Conservation (phyloP, 2,329 filamentous ascomycete species). For the Colletotrichum filicis region DNA sequence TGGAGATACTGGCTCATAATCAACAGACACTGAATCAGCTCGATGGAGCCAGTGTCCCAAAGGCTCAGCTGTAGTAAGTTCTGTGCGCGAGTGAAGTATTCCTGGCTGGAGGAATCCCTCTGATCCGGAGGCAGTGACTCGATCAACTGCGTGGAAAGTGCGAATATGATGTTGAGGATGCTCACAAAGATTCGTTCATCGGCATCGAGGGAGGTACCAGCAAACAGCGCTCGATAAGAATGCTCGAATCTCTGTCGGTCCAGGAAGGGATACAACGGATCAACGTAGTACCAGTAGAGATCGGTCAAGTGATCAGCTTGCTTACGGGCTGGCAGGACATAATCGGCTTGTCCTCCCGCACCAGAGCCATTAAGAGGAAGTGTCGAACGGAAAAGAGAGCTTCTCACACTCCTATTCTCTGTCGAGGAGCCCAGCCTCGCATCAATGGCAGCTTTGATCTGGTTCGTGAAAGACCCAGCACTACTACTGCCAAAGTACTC, state of each 20-base stretch:
- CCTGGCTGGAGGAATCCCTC: slow-evolving; percentile 51
- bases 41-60: slow-evolving; percentile 55
- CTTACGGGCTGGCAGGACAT: slow-evolving; percentile 56
- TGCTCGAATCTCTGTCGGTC: slow-evolving; percentile 49
- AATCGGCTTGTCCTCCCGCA: slow-evolving; percentile 37
- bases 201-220: slow-evolving; percentile 46
- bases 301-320: slow-evolving; percentile 57
- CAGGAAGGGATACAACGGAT: slow-evolving; percentile 58
- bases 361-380: slow-evolving; percentile 19
- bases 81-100: slow-evolving; percentile 55
- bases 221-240: slow-evolving; percentile 54
- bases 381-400: slow-evolving; percentile 37
- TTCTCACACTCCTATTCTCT: neutral
- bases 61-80: slow-evolving; percentile 53
- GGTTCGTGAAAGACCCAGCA: slow-evolving; percentile 57
- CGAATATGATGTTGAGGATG: slow-evolving; percentile 58
- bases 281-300: slow-evolving; percentile 58
- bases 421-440: slow-evolving; percentile 37
- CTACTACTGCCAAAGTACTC: slow-evolving; percentile 60
- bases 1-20: slow-evolving; percentile 61
- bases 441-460: slow-evolving; percentile 57
- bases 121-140: slow-evolving; percentile 52
- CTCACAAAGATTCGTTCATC: slow-evolving; percentile 56
- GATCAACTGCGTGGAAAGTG: slow-evolving; percentile 55
- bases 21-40: slow-evolving; percentile 57